These are phyloP conservation scores for Lentinus polychrous DNA, from an alignment of 1,284 basidiomycete species.

Conservation along the genomic window DNA sequence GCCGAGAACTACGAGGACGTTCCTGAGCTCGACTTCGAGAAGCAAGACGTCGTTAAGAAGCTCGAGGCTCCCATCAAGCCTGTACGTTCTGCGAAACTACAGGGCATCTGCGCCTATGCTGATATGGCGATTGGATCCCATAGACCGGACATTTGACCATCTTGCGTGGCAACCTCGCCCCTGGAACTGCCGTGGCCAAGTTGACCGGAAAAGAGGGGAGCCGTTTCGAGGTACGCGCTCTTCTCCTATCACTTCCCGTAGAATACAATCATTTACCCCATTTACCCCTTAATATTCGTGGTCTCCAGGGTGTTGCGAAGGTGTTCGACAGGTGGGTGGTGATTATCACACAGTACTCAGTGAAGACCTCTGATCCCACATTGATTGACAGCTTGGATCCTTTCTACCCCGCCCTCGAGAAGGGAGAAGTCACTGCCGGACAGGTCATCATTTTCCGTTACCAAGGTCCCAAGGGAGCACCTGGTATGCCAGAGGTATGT, in stretches of 20 bases:
- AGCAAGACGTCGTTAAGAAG: conserved; percentile 79
- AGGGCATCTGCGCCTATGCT: not conserved
- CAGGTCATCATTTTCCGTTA: conserved; percentile 90
- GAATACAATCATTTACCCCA: not conserved
- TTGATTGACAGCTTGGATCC: conserved; percentile 54
- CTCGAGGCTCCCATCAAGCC: conserved; percentile 83
- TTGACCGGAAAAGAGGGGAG: conserved; percentile 95
- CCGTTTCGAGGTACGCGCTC: conserved; percentile 64
- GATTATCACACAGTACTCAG: not conserved
- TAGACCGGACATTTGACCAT: conserved; percentile 89
- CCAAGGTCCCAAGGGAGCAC: conserved; percentile 93
- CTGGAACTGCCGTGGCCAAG: conserved; percentile 91
- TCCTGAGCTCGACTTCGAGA: conserved; percentile 68
- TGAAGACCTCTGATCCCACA: not conserved
- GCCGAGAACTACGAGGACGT: conserved; percentile 87
- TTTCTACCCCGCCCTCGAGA: conserved; percentile 81
- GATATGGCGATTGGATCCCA: not conserved
- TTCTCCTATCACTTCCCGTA: not conserved
- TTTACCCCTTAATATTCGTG: not conserved
- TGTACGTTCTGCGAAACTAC: conserved; percentile 3
- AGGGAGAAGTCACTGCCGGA: conserved; percentile 80
- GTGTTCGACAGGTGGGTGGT: conserved; percentile 62
- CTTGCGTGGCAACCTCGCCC: conserved; percentile 85
- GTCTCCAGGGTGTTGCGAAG: conserved; percentile 57
- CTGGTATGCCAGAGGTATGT: conserved; percentile 89